phyloP scores from a whole-genome alignment of 2,329 filamentous ascomycete species.

The Penicillium italicum region DNA sequence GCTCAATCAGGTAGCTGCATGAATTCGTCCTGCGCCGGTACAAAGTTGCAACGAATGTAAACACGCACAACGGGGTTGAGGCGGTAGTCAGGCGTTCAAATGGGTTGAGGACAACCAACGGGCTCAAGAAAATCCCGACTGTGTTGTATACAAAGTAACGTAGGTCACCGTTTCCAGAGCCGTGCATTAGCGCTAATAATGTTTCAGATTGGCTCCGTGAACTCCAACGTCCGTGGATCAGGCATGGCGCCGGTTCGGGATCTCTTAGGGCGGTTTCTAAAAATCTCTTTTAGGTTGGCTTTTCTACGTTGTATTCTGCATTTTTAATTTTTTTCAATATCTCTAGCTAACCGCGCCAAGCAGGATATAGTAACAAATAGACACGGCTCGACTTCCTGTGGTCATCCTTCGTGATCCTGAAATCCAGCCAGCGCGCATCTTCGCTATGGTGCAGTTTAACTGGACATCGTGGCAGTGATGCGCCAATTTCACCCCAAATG shows the following conservation, averaged over 20 bases:
- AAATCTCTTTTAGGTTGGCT: background rate
- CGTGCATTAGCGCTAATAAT: conserved; percentile 8
- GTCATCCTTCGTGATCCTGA: background rate
- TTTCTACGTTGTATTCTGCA: background rate
- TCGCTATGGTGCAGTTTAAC: background rate
- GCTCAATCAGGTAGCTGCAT: background rate
- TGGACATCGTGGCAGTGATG: background rate
- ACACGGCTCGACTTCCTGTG: background rate
- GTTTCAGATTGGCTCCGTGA: conserved; percentile 10
- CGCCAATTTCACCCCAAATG: background rate
- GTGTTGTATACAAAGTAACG: too few species aligned
- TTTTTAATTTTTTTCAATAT: background rate
- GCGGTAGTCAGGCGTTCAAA: background rate
- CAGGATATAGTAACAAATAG: background rate
- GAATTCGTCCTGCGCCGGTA: background rate
- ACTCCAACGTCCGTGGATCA: background rate
- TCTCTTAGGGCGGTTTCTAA: background rate
- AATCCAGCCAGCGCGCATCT: background rate
- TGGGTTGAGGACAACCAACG: background rate
- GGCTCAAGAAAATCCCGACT: background rate
- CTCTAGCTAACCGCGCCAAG: background rate
- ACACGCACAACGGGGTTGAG: background rate
- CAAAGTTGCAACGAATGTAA: background rate
- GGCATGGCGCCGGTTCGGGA: conserved; percentile 2
- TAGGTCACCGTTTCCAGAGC: conserved; percentile 12